Conservation (phyloP, 495 filamentous ascomycete species). For the Penicillium bialowiezense region DNA sequence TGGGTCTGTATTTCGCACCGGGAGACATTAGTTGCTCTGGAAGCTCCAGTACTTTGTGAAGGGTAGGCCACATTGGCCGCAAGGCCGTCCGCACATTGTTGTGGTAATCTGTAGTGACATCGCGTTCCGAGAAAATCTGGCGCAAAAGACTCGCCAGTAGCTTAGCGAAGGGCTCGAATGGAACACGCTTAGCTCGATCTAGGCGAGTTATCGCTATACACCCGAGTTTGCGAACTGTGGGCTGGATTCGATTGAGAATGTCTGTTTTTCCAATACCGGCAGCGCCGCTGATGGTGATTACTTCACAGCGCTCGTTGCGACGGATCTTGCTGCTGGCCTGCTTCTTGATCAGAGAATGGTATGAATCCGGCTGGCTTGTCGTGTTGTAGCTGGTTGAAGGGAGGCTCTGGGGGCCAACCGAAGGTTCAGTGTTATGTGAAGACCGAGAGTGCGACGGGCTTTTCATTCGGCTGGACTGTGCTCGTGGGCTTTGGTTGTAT, state of each 20-base stretch:
- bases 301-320: slow-evolving; percentile 67
- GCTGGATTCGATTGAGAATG: slow-evolving; percentile 73
- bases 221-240: slow-evolving; percentile 66
- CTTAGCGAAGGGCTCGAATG: slow-evolving; percentile 80
- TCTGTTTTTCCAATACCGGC: slow-evolving; percentile 83
- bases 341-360: slow-evolving; percentile 32
- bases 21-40: slow-evolving; percentile 67
- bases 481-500: slow-evolving; percentile 1
- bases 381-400: slow-evolving; percentile 23
- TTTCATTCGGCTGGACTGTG: slow-evolving; percentile 27
- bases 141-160: slow-evolving; percentile 79
- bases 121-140: slow-evolving; percentile 87
- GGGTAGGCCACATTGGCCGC: slow-evolving; percentile 71
- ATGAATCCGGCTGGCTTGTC: slow-evolving; percentile 32
- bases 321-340: slow-evolving; percentile 56
- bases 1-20: slow-evolving; percentile 37
- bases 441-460: slow-evolving; percentile 39
- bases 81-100: slow-evolving; percentile 68
- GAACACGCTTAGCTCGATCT: slow-evolving; percentile 73
- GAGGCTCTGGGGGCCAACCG: slow-evolving; percentile 25
- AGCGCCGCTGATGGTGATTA: slow-evolving; percentile 72
- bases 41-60: slow-evolving; percentile 74
- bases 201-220: slow-evolving; percentile 86
- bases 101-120: slow-evolving; percentile 81
- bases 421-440: slow-evolving; percentile 35